Conservation (phyloP, 2,329 filamentous ascomycete genomes). For the Paraphoma sp. region DNA sequence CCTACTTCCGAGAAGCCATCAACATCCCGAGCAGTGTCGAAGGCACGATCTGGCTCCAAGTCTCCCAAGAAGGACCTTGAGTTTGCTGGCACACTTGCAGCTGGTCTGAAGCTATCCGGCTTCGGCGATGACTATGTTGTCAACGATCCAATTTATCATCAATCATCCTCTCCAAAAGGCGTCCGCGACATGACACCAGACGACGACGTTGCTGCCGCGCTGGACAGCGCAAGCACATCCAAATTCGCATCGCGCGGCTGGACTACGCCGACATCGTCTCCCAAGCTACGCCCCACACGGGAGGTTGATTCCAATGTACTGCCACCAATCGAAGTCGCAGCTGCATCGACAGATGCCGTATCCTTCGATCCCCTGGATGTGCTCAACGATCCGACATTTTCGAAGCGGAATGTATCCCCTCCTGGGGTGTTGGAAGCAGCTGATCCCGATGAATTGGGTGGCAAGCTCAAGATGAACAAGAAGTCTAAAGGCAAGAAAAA, state of each 20-base stretch:
- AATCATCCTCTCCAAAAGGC: constrained; percentile 33
- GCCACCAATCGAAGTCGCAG: constrained; percentile 42
- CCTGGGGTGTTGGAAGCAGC: constrained; percentile 44
- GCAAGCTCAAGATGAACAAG: constrained; percentile 50
- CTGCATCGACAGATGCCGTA: constrained; percentile 38
- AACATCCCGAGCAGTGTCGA: constrained; percentile 21
- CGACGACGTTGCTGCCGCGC: constrained; percentile 41
- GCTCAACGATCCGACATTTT: constrained; percentile 47
- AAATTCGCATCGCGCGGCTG: constrained; percentile 40
- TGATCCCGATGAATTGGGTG: constrained; percentile 44
- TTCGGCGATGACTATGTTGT: constrained; percentile 55
- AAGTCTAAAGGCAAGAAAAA: constrained; percentile 56
- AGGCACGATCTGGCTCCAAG: constrained; percentile 19
- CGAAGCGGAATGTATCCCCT: constrained; percentile 39
- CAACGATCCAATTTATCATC: constrained; percentile 48
- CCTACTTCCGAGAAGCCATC: constrained; percentile 18
- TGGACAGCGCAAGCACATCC: constrained; percentile 35
- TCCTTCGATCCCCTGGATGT: constrained; percentile 47
- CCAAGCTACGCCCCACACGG: constrained; percentile 25
- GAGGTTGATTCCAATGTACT: constrained; percentile 31
- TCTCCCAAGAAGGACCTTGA: constrained; percentile 50
- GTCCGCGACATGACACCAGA: constrained; percentile 38
- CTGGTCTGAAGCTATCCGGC: constrained; percentile 54
- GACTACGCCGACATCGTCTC: constrained; percentile 37
- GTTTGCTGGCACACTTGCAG: constrained; percentile 56